Evolutionary conservation across 2,329 filamentous ascomycete genomes (phyloP).

Genomic region (Plenodomus tracheiphilus): DNA sequence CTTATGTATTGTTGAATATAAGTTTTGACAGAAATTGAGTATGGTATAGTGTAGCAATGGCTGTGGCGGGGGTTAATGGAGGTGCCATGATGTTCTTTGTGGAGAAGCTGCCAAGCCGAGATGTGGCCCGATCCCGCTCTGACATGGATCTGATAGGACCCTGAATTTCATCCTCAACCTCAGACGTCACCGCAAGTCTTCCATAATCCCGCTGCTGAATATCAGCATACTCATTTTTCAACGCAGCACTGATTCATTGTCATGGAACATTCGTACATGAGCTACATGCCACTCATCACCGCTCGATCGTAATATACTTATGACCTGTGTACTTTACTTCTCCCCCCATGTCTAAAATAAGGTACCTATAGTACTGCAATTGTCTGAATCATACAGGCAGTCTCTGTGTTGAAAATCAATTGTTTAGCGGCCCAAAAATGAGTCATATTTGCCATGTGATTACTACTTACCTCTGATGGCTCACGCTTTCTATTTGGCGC

Average conservation of each 20-base stretch:
- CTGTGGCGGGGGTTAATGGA: neutral
- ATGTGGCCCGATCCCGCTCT: conserved; percentile 9
- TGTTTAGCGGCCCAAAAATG: too few relatives aligned
- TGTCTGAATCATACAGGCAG: too few relatives aligned
- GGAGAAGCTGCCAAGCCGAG: conserved; percentile 21
- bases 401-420: too few relatives aligned
- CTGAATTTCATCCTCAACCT: neutral
- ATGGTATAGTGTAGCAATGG: conserved; percentile 13
- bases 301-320: too few relatives aligned
- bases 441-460: too few relatives aligned
- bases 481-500: too few relatives aligned
- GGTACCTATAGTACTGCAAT: too few relatives aligned
- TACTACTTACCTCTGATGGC: too few relatives aligned
- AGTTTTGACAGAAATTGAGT: neutral
- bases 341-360: too few relatives aligned
- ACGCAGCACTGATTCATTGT: neutral
- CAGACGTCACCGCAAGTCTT: neutral
- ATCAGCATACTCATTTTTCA: neutral
- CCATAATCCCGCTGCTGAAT: neutral
- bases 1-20: neutral
- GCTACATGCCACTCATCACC: too few relatives aligned
- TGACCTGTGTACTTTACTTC: too few relatives aligned
- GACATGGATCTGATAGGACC: neutral
- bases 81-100: conserved; percentile 11
- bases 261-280: too few relatives aligned